Percentiles rank a stretch among this genome's conserved stretches.
Conservation (phyloP, 495 filamentous ascomycete species). For the Aspergillus cavernicola region DNA sequence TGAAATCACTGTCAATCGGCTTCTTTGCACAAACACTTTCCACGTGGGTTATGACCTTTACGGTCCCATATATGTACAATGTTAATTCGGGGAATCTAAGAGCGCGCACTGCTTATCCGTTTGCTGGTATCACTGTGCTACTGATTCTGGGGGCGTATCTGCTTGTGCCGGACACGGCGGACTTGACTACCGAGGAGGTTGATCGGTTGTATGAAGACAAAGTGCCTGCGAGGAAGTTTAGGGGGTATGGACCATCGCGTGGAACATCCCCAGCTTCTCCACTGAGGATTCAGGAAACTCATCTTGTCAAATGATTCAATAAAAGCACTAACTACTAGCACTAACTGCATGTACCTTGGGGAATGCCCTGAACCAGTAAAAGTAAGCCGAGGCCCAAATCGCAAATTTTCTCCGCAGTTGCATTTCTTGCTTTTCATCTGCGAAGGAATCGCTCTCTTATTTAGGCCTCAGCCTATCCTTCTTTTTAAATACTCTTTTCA, state of each 20-base stretch:
- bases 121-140: constrained; percentile 3
- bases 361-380: too few species aligned
- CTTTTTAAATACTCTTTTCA: neutral
- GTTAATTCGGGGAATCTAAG: constrained; percentile 2
- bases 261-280: neutral
- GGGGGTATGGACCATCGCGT: neutral
- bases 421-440: neutral
- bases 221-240: neutral
- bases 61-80: constrained; percentile 7
- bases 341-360: too few species aligned
- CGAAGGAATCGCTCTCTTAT: neutral
- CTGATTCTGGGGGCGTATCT: neutral
- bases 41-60: neutral
- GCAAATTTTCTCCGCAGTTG: neutral
- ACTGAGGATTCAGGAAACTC: too few species aligned
- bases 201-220: constrained; percentile 4
- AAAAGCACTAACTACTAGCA: too few species aligned
- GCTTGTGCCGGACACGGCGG: neutral
- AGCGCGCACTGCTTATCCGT: constrained; percentile 1
- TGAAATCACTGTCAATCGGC: neutral
- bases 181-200: constrained; percentile 5
- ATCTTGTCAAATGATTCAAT: too few species aligned
- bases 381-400: neutral
- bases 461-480: neutral
- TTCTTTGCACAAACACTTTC: constrained; percentile 3